A percentile compares a stretch with the other conserved stretches of the same genome.
These are phyloP conservation scores for Kwoniella shivajii DNA, from an alignment of 1,284 basidiomycete genomes.

Conservation along the genomic window DNA sequence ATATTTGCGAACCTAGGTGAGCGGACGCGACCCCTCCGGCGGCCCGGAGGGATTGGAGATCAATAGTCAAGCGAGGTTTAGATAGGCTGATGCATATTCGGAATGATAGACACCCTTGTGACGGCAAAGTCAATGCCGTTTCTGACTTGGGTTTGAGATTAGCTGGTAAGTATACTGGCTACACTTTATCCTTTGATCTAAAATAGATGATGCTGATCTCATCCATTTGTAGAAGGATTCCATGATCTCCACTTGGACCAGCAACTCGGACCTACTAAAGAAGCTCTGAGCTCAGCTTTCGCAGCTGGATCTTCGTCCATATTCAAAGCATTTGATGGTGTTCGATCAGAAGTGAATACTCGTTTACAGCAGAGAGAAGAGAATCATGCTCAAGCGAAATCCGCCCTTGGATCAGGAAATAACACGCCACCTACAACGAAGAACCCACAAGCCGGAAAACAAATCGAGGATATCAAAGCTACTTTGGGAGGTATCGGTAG, in stretches of 20 bases:
- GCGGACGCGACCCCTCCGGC: slow-evolving; percentile 35
- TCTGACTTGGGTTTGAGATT: slow-evolving; percentile 85
- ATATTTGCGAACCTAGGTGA: slow-evolving; percentile 84
- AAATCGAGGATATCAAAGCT: slow-evolving; percentile 32
- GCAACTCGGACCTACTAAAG: slow-evolving; percentile 81
- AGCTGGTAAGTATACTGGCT: slow-evolving; percentile 31
- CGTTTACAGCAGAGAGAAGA: slow-evolving; percentile 43
- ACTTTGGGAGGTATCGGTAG: slow-evolving; percentile 47
- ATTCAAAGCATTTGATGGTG: slow-evolving; percentile 83
- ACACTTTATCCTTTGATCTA: not conserved
- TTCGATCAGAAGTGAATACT: slow-evolving; percentile 57
- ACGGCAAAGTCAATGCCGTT: slow-evolving; percentile 81
- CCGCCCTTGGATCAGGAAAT: slow-evolving; percentile 10
- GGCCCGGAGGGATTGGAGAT: not conserved
- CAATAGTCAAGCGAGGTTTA: too few relatives aligned
- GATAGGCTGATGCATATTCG: too few relatives aligned
- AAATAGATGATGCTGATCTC: not conserved
- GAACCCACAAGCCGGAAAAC: slow-evolving; percentile 4
- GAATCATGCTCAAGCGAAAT: slow-evolving; percentile 2
- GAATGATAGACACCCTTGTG: slow-evolving; percentile 74
- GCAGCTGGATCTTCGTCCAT: slow-evolving; percentile 75
- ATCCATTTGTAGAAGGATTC: slow-evolving; percentile 66
- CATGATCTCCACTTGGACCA: slow-evolving; percentile 88
- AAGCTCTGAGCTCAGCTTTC: slow-evolving; percentile 77
- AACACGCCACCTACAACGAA: slow-evolving; percentile 3